phyloP scores from a whole-genome alignment of 352 stramenopile species.

The Thraustotheca clavata region DNA sequence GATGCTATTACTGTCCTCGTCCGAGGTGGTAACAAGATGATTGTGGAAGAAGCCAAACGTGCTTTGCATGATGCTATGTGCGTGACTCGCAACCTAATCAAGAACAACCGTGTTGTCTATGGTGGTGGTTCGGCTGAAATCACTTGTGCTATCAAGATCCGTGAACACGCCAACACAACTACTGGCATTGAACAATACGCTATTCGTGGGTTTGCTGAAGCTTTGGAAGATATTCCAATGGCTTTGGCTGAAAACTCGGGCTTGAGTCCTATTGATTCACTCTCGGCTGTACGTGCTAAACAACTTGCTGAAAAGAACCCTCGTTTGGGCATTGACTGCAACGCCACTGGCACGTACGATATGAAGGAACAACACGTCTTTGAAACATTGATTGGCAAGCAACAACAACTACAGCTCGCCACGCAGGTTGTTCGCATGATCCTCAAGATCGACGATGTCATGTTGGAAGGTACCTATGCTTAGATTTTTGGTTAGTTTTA shows the following conservation, averaged over 20 bases:
- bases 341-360: conserved; percentile 88
- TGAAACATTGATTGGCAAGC: conserved; percentile 99
- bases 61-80: conserved; percentile 99
- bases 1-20: conserved; percentile 98
- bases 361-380: conserved; percentile 99
- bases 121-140: conserved; percentile 97
- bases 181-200: conserved; percentile 91
- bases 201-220: conserved; percentile 97
- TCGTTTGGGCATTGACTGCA: conserved; percentile 95
- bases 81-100: conserved; percentile 98
- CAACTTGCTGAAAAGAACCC: conserved; percentile 94
- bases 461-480: conserved; percentile 90
- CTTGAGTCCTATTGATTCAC: conserved; percentile 95
- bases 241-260: conserved; percentile 98
- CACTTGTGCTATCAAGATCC: conserved; percentile 94
- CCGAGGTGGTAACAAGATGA: conserved; percentile 98
- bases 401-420: conserved; percentile 98
- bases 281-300: conserved; percentile 94
- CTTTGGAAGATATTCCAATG: conserved; percentile 99
- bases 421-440: conserved; percentile 99
- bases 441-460: conserved; percentile 99
- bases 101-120: conserved; percentile 99
- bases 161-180: conserved; percentile 77
- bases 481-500: conserved; percentile 27
- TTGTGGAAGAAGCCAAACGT: conserved; percentile 98